phyloP scores from a whole-genome alignment of 805 yeast species.

The Kluyveromyces dobzhanskii region DNA sequence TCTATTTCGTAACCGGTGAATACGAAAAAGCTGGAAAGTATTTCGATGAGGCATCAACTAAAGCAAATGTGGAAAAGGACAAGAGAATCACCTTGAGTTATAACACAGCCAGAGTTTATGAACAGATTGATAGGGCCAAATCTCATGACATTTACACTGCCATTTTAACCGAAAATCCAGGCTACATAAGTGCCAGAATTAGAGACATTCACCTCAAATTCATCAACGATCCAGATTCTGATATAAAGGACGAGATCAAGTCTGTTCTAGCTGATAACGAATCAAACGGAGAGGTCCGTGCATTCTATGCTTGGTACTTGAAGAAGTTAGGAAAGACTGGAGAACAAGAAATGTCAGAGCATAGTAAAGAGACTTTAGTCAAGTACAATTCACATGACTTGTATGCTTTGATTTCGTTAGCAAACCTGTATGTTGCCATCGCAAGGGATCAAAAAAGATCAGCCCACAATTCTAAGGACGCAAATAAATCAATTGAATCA shows the following conservation, averaged over 20 bases:
- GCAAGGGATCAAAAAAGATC: slow-evolving; percentile 63
- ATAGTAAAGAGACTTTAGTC: slow-evolving; percentile 77
- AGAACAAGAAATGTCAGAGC: slow-evolving; percentile 60
- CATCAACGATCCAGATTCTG: slow-evolving; percentile 37
- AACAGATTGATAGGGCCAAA: slow-evolving; percentile 30
- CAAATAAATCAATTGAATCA: slow-evolving; percentile 55
- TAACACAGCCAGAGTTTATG: slow-evolving; percentile 72
- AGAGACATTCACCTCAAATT: slow-evolving; percentile 59
- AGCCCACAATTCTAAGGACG: slow-evolving; percentile 30
- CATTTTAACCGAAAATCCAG: slow-evolving; percentile 54
- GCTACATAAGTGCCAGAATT: slow-evolving; percentile 65
- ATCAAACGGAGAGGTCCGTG: slow-evolving; percentile 71
- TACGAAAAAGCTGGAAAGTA: slow-evolving; percentile 46
- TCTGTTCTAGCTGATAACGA: slow-evolving; percentile 45
- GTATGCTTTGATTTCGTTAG: slow-evolving; percentile 83
- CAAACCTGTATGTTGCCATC: slow-evolving; percentile 73
- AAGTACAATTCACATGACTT: slow-evolving; percentile 80
- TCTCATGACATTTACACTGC: slow-evolving; percentile 38
- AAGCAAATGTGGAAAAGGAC: slow-evolving; percentile 24
- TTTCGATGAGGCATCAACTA: slow-evolving; percentile 40
- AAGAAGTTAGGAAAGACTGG: slow-evolving; percentile 34
- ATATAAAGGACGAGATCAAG: slow-evolving; percentile 45
- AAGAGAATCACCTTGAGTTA: slow-evolving; percentile 43
- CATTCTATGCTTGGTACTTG: slow-evolving; percentile 88
- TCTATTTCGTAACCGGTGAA: slow-evolving; percentile 60